phyloP scores from a whole-genome alignment of 257 asterid genomes.

The Marsdenia floribunda region DNA sequence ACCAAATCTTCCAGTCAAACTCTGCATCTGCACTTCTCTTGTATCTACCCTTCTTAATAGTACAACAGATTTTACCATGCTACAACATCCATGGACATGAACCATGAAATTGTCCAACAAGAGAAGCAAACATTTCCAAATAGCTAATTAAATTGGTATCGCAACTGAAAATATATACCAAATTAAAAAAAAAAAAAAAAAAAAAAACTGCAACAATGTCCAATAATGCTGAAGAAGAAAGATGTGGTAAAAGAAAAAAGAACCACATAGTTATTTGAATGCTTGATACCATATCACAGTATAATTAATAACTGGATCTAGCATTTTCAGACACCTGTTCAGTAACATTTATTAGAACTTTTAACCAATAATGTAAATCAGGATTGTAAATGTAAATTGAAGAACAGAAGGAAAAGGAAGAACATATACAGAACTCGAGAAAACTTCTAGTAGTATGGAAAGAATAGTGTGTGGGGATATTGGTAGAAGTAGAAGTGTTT shows the following conservation, averaged over 20 bases:
- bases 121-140: not conserved
- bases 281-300: conserved; percentile 8
- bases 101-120: not conserved
- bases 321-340: not conserved
- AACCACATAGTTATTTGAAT: not conserved
- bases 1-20: not conserved
- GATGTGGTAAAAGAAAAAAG: not conserved
- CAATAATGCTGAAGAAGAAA: not conserved
- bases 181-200: not conserved
- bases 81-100: not conserved
- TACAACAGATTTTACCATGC: not conserved
- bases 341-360: conserved; percentile 10
- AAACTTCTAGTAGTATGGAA: conserved; percentile 11
- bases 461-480: conserved; percentile 16
- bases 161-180: not conserved
- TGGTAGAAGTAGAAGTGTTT: not conserved
- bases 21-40: not conserved
- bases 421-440: conserved; percentile 17
- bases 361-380: conserved; percentile 11
- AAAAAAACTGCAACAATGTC: not conserved
- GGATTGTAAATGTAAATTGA: not conserved
- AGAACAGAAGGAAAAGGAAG: not conserved
- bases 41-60: conserved; percentile 5
- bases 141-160: not conserved
- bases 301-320: not conserved